Evolutionary conservation across 768 basidiomycete species (phyloP).

Genomic region (Russula dissimulans): DNA sequence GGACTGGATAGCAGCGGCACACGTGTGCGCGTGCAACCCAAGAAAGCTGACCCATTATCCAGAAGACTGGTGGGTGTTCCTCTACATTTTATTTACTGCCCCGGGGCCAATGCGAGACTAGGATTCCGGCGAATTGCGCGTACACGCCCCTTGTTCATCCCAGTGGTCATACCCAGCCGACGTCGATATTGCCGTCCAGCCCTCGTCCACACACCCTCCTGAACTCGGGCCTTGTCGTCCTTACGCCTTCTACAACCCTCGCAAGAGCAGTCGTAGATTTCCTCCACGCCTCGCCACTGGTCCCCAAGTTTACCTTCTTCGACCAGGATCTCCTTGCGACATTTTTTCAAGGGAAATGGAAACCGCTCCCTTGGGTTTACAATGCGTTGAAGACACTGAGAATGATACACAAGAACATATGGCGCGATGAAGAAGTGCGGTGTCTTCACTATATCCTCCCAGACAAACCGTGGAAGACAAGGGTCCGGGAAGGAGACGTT

Average conservation of each 20-base stretch:
- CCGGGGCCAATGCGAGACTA: background rate
- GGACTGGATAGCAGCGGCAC: constrained; percentile 79
- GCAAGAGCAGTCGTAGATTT: constrained; percentile 45
- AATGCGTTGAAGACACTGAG: constrained; percentile 90
- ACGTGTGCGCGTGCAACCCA: constrained; percentile 94
- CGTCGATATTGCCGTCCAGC: constrained; percentile 31
- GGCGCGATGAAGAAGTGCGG: constrained; percentile 79
- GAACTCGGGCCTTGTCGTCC: constrained; percentile 84
- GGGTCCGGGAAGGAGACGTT: constrained; percentile 33
- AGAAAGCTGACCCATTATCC: constrained; percentile 80
- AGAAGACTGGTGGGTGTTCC: constrained; percentile 58
- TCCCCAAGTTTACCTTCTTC: constrained; percentile 60
- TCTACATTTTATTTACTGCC: constrained; percentile 12
- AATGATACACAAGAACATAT: constrained; percentile 58
- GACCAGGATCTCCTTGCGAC: constrained; percentile 89
- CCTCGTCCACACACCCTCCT: constrained; percentile 76
- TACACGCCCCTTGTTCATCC: constrained; percentile 48
- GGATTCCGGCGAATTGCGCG: constrained; percentile 90
- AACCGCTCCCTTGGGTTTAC: constrained; percentile 74
- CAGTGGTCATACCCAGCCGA: constrained; percentile 39
- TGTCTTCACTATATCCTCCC: constrained; percentile 81
- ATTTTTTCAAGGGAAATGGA: constrained; percentile 72
- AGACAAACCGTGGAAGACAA: constrained; percentile 79
- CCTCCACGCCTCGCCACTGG: constrained; percentile 45
- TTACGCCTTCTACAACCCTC: constrained; percentile 59